Percentiles rank a stretch among this genome's conserved stretches.
Evolutionary conservation across 2,329 filamentous ascomycete species (phyloP).

Genomic region (Parasarocladium wereldwijsianum): DNA sequence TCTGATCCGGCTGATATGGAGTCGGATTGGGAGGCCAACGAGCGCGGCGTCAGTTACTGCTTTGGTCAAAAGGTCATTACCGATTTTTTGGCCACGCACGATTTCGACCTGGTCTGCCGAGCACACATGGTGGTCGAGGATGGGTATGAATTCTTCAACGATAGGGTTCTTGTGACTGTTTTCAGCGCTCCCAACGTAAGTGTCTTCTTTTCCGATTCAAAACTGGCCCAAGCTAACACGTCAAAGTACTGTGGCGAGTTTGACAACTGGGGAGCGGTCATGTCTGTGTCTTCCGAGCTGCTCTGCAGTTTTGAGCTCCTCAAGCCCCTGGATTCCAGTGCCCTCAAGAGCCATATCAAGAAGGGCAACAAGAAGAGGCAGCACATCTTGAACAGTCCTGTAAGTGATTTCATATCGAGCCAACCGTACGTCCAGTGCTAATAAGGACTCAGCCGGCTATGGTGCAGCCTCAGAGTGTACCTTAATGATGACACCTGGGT

Average conservation of each 20-base stretch:
- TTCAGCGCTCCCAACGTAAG: conserved; percentile 95
- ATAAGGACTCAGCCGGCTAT: conserved; percentile 29
- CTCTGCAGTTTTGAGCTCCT: conserved; percentile 95
- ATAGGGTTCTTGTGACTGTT: conserved; percentile 86
- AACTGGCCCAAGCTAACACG: conserved; percentile 12
- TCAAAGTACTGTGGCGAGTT: conserved; percentile 91
- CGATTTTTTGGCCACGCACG: conserved; percentile 84
- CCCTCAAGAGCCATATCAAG: conserved; percentile 97
- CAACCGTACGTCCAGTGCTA: no score
- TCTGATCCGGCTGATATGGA: conserved; percentile 98
- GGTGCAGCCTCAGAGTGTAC: conserved; percentile 38
- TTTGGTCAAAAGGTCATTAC: conserved; percentile 98
- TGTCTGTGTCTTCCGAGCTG: conserved; percentile 89
- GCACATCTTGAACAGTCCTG: conserved; percentile 90
- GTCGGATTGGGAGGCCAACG: conserved; percentile 93
- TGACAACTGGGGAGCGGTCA: conserved; percentile 97
- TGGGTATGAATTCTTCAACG: conserved; percentile 97
- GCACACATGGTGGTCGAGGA: conserved; percentile 99
- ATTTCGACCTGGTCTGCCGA: conserved; percentile 93
- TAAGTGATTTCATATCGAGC: conserved; percentile 43
- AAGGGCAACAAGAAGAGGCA: conserved; percentile 91
- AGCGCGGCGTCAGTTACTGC: conserved; percentile 93
- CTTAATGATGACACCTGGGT: no score
- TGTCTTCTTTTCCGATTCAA: conserved; percentile 10
- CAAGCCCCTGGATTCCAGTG: conserved; percentile 90